Evolutionary conservation across 2,329 filamentous ascomycete species (phyloP), one percentile per base, ranked within the genome.

Genomic region (Lachnellula occidentalis): DNA sequence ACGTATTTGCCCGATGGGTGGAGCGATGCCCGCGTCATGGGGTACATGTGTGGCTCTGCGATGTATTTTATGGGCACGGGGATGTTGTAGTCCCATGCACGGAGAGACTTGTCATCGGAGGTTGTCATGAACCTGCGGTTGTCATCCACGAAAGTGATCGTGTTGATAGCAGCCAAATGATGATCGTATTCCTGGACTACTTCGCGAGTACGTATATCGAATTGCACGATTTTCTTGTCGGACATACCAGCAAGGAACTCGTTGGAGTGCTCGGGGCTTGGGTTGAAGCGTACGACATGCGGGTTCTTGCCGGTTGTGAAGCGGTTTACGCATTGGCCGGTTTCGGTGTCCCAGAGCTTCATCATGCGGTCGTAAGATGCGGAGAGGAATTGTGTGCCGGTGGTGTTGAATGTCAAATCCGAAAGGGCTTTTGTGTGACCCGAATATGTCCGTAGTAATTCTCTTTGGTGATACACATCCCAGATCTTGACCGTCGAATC

Each of bases 51-150:
- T 2, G 92, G 91, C 70, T 99, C 94, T 24, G 92, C 92, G 67
- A 96, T 95, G 75, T 95, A 95, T 71, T 96, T 97, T 78, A 99
- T 97, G 0, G 94, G 94, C 0, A 99, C 94, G 1, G 94, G 94
- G 64, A 99, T 97, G 64, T 92, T 90, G 76, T 95, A 97, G 73
- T 99, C 95, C 95, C 95, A 99, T 1, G 92, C 92, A 57, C 94
- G 87, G 22, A 99, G 80, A 7, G 88, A 92, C 72, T 96, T 96
- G 76, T 99, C 94, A 76, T 99, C 94, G 0, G 90, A 95, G 1
- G 95, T 99, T 24, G 92, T 95, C 77, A 99, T 94, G 78, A 99
- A 99, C 41, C 95, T 88, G 36, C 92, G 85, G 71, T 92, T 90
- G 56, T 95, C 86, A 70, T 99, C 94, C 62, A 95, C 90, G 72